These are phyloP conservation scores for Thymus mandschuricus DNA, from an alignment of 257 asterid genomes.

Conservation along the genomic window DNA sequence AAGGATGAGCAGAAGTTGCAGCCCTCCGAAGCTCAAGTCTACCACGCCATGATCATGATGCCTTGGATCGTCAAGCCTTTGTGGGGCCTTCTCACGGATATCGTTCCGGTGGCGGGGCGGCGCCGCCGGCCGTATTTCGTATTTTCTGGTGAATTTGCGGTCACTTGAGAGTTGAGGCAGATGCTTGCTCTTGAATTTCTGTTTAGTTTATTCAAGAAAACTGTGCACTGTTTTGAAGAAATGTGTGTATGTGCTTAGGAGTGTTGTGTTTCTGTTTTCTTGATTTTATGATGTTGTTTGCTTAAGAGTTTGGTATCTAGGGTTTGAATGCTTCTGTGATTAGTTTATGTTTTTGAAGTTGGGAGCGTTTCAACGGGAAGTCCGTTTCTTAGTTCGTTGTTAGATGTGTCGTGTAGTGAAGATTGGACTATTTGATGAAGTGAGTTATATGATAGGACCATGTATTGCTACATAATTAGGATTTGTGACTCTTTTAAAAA, in stretches of 20 bases:
- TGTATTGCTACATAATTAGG: not conserved
- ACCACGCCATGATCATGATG: conserved; percentile 67
- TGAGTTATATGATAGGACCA: too few species aligned
- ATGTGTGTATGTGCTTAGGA: not conserved
- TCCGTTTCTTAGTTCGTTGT: too few species aligned
- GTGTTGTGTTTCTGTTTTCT: not conserved
- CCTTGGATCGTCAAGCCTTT: conserved; percentile 92
- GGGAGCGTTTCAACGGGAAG: not conserved
- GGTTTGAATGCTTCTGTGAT: not conserved
- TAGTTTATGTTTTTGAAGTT: not conserved
- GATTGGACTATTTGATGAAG: too few species aligned
- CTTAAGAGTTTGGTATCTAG: not conserved
- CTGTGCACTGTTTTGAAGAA: conserved; percentile 3
- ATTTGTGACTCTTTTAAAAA: too few species aligned
- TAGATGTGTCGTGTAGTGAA: too few species aligned
- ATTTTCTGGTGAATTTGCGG: conserved; percentile 59
- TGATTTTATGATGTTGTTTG: not conserved
- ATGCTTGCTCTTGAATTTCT: conserved; percentile 6
- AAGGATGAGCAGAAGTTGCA: conserved; percentile 91
- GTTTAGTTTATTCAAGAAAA: not conserved
- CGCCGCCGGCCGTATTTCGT: conserved; percentile 84
- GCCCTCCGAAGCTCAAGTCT: conserved; percentile 89
- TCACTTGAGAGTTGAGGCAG: not conserved
- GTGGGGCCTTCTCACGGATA: conserved; percentile 93
- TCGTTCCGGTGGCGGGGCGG: conserved; percentile 73